Percentiles rank a stretch among this genome's conserved stretches.
phyloP scores from a whole-genome alignment of 1,284 basidiomycete species.

The Macrocystidia cucumis region DNA sequence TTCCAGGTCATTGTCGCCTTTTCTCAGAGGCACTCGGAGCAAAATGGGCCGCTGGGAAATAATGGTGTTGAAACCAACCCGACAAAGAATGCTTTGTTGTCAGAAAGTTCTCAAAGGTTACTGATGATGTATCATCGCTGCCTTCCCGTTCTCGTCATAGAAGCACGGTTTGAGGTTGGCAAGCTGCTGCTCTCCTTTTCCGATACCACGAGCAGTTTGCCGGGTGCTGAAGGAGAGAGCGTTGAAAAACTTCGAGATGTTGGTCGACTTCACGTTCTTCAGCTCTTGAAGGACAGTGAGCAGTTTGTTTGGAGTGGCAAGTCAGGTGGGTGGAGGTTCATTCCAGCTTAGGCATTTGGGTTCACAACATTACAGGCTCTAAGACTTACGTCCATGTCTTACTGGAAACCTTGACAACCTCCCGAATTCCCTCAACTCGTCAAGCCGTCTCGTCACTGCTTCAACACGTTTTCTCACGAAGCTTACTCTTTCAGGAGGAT shows the following conservation, averaged over 20 bases:
- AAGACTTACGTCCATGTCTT: conserved; percentile 62
- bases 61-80: conserved; percentile 16
- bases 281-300: conserved; percentile 63
- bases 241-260: conserved; percentile 42
- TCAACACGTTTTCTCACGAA: conserved; percentile 53
- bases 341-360: no score
- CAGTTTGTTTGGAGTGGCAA: conserved; percentile 77
- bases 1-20: conserved; percentile 79
- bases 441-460: conserved; percentile 51
- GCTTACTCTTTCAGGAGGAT: conserved; percentile 81
- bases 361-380: conserved; percentile 31
- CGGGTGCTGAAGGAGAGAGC: conserved; percentile 5
- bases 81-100: conserved; percentile 49
- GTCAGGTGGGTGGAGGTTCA: conserved; percentile 53
- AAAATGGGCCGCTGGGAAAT: not conserved
- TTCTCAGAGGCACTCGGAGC: conserved; percentile 39
- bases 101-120: conserved; percentile 74
- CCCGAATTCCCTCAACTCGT: conserved; percentile 44
- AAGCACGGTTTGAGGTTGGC: conserved; percentile 81
- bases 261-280: conserved; percentile 75
- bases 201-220: conserved; percentile 20
- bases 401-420: conserved; percentile 51
- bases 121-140: conserved; percentile 80
- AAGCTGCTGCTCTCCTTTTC: conserved; percentile 56
- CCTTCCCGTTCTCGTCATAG: conserved; percentile 67